phyloP scores from a whole-genome alignment of 116 monocot genomes.

The Cymodocea nodosa region DNA sequence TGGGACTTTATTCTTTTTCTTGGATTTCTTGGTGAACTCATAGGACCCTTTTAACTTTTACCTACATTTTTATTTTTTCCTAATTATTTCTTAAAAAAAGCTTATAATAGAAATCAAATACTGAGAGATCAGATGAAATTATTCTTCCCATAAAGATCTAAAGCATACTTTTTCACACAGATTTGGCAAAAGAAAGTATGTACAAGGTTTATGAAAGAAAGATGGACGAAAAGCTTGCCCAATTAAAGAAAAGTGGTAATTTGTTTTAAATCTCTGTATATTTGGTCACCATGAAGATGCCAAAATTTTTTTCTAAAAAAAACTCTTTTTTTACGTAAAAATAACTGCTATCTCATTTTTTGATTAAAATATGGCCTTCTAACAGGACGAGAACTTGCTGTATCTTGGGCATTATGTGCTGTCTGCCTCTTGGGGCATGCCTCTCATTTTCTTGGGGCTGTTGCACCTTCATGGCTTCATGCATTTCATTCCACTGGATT shows the following conservation, averaged over 20 bases:
- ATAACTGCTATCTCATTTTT: slow-evolving; percentile 3
- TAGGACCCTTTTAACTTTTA: no score
- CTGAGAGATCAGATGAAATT: background rate
- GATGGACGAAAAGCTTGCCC: slow-evolving; percentile 64
- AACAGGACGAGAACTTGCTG: slow-evolving; percentile 85
- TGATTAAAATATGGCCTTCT: slow-evolving; percentile 2
- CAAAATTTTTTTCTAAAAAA: no score
- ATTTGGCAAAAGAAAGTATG: slow-evolving; percentile 51
- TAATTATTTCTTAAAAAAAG: no score
- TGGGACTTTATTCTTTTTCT: no score
- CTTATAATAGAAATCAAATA: background rate
- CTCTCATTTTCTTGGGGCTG: slow-evolving; percentile 66
- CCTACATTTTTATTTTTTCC: no score
- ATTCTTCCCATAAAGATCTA: background rate
- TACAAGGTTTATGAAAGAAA: slow-evolving; percentile 59
- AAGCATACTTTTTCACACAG: slow-evolving; percentile 21
- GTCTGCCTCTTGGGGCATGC: slow-evolving; percentile 85
- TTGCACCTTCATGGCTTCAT: slow-evolving; percentile 65
- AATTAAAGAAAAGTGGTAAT: slow-evolving; percentile 82
- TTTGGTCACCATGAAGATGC: background rate
- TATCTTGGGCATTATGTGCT: slow-evolving; percentile 97
- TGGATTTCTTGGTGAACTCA: no score
- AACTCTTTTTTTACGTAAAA: background rate
- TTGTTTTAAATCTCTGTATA: background rate
- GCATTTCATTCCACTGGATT: slow-evolving; percentile 66